These are phyloP conservation scores for Aspergillus campestris DNA, from an alignment of 495 filamentous ascomycete species.

Conservation along the genomic window DNA sequence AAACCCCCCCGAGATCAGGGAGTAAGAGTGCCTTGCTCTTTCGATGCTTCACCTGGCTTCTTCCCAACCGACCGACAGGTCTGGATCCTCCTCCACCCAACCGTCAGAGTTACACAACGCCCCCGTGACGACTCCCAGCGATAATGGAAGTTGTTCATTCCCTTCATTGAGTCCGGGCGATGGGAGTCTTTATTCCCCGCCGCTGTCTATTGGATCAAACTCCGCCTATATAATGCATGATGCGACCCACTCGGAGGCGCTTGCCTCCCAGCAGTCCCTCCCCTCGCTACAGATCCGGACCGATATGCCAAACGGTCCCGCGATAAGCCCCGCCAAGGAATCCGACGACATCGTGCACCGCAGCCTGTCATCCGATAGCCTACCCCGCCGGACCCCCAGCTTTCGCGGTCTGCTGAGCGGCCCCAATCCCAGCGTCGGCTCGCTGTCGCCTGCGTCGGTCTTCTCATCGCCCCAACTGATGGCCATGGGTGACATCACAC, in stretches of 20 bases:
- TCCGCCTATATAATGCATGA: conserved; percentile 6
- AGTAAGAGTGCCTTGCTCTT: conserved; percentile 4
- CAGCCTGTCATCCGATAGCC: conserved; percentile 36
- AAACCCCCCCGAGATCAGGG: not conserved
- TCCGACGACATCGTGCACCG: conserved; percentile 27
- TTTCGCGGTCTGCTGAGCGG: conserved; percentile 36
- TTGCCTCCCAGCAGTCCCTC: conserved; percentile 8
- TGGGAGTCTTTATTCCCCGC: conserved; percentile 3
- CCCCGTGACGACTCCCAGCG: conserved; percentile 9
- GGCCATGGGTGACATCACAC: conserved; percentile 84
- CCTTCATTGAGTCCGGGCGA: conserved; percentile 8
- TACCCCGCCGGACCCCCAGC: conserved; percentile 42
- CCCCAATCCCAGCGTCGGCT: conserved; percentile 38
- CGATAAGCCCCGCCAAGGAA: conserved; percentile 23
- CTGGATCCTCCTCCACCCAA: conserved; percentile 9
- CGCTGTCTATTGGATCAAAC: conserved; percentile 1
- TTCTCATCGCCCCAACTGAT: conserved; percentile 65
- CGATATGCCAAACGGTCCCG: conserved; percentile 22
- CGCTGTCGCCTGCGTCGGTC: conserved; percentile 51
- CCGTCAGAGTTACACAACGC: conserved; percentile 13
- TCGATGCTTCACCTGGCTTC: conserved; percentile 19
- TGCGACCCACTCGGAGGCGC: conserved; percentile 3
- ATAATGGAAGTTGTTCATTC: conserved; percentile 12
- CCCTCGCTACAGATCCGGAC: conserved; percentile 38
- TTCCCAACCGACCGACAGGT: conserved; percentile 20